A percentile compares a stretch with the other conserved stretches of the same genome.
phyloP scores from a whole-genome alignment of 2,329 filamentous ascomycete genomes.

The Botrytis sinoallii region DNA sequence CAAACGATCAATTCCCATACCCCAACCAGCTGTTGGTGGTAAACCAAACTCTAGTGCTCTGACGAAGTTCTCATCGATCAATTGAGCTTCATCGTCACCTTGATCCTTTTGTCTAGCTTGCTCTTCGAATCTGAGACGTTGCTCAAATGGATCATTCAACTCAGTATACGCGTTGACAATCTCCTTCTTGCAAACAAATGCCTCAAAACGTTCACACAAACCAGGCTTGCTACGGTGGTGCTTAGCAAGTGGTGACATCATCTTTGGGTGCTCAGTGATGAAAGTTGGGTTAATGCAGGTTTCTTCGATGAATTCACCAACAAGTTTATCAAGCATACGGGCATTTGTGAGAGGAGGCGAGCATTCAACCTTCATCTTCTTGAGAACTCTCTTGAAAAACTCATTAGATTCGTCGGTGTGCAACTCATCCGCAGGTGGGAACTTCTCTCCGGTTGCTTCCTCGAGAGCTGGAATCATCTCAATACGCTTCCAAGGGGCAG shows the following conservation, averaged over 20 bases:
- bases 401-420: slow-evolving; percentile 84
- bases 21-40: slow-evolving; percentile 93
- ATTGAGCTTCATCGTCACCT: slow-evolving; percentile 94
- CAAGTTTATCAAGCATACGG: slow-evolving; percentile 93
- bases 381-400: slow-evolving; percentile 79
- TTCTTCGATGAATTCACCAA: slow-evolving; percentile 92
- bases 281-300: slow-evolving; percentile 92
- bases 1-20: slow-evolving; percentile 89
- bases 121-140: slow-evolving; percentile 88
- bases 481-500: slow-evolving; percentile 85
- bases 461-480: slow-evolving; percentile 96
- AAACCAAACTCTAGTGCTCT: slow-evolving; percentile 85
- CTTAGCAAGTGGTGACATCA: slow-evolving; percentile 97
- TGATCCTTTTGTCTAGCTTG: slow-evolving; percentile 94
- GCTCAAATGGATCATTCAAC: slow-evolving; percentile 95
- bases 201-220: slow-evolving; percentile 95
- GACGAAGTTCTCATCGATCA: slow-evolving; percentile 95
- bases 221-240: slow-evolving; percentile 79
- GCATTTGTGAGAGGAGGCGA: slow-evolving; percentile 87
- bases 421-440: slow-evolving; percentile 82
- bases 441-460: slow-evolving; percentile 86
- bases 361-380: slow-evolving; percentile 90
- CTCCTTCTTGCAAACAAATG: slow-evolving; percentile 95
- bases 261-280: slow-evolving; percentile 78
- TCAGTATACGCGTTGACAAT: slow-evolving; percentile 95